Percentiles rank a stretch among this genome's conserved stretches.
Evolutionary conservation across 768 basidiomycete genomes (phyloP).

Genomic region (Tulasnella sp.): DNA sequence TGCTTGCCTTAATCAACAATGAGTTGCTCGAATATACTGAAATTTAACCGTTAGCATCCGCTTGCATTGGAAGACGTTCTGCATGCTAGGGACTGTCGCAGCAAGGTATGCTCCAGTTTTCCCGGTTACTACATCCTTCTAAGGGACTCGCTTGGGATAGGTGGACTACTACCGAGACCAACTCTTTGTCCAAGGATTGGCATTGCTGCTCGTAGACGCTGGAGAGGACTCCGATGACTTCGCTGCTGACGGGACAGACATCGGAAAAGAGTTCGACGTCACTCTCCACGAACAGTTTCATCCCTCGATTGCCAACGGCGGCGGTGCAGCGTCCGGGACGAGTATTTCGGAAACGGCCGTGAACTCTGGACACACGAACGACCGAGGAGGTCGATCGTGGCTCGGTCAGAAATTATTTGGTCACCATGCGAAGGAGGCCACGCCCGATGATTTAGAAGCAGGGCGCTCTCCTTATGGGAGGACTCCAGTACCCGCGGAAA

Average conservation of each 20-base stretch:
- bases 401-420: not conserved
- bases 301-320: not conserved
- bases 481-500: not conserved
- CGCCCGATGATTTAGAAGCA: not conserved
- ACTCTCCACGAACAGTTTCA: not conserved
- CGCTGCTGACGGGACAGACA: not conserved
- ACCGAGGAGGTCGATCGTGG: not conserved
- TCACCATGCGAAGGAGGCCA: not conserved
- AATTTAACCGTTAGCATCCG: constrained; percentile 21
- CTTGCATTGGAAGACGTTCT: constrained; percentile 22
- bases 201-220: constrained; percentile 24
- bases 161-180: constrained; percentile 29
- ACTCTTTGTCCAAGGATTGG: constrained; percentile 56
- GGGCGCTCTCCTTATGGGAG: not conserved
- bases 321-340: not conserved
- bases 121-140: not conserved
- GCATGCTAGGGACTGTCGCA: constrained; percentile 14
- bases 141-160: constrained; percentile 12
- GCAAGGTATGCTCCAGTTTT: not conserved
- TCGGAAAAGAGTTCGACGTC: not conserved
- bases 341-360: not conserved
- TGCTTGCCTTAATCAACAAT: no score
- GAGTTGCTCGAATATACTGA: no score
- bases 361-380: not conserved
- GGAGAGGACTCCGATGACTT: not conserved